Evolutionary conservation across 371 early-diverging fungal genomes (phyloP), one percentile per base, ranked within the genome.

Genomic region (Mortierella sp.): DNA sequence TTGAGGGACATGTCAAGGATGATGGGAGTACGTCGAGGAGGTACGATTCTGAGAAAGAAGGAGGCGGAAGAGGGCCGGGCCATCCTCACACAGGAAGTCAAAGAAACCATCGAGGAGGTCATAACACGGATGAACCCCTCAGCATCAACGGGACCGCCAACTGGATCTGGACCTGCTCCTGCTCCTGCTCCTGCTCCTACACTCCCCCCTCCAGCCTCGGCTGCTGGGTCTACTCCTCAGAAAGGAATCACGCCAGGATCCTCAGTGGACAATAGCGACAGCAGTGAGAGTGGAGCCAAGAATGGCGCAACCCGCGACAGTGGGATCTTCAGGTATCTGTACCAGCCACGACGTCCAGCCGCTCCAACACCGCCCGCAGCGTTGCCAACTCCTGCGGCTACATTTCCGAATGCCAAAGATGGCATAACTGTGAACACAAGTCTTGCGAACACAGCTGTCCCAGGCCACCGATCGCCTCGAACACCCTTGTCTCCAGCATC

Each of bases 21-120:
- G 60, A 63, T 74, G 63, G 74, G 74, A 2, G 53, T 74, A 46
- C 63, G 74, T 14, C 63, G 74, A 0, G 74, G 74, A 25, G 74
- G 74, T 9, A 74, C 74, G 17, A 34, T 74, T 2, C 39, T 64
- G 41, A 43, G 76, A 41, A 67, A 68, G 40, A 63, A 60, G 41
- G 76, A 67, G 29, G 64, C 63, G 0, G 76, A 74, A 1, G 57
- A 62, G 13, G 67, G 53, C 14, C 53, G 74, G 28, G 74, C 67
- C 1, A 63, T 67, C 57, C 41, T 67, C n/a, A 67, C 67, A 4
- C 59, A 56, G 63, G 74, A 67, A 21, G 63, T 74, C 50, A 67
- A 67, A 29, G 64, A 60, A 21, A 74, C 67, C 6, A 68, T 67
- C 31, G 60, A 74, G 29, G 68, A 67, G 31, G 60, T 74, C 51